Evolutionary conservation across 257 asterid genomes (phyloP).

Genomic region (Fraxinus excelsior): DNA sequence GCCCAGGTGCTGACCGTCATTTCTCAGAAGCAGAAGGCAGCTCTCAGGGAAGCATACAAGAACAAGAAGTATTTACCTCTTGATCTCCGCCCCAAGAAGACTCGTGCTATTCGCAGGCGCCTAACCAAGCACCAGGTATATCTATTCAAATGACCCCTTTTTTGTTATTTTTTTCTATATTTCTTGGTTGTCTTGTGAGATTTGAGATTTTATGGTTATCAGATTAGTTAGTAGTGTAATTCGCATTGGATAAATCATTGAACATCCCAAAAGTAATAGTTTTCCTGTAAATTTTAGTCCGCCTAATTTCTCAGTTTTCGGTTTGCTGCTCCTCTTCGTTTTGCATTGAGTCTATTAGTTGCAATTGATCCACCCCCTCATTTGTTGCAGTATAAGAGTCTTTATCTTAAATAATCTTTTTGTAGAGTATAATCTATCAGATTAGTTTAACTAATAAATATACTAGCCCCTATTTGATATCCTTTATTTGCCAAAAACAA

Average conservation of each 20-base stretch:
- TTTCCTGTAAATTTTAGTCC: neutral
- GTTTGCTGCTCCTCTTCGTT: neutral
- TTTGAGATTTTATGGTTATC: neutral
- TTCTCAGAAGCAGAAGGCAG: conserved; percentile 46
- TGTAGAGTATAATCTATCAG: neutral
- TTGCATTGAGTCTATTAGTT: neutral
- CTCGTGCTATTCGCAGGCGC: conserved; percentile 34
- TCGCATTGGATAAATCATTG: neutral
- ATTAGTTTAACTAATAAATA: neutral
- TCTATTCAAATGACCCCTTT: neutral
- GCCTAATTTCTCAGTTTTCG: neutral
- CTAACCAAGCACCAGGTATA: conserved; percentile 45
- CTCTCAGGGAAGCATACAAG: conserved; percentile 40
- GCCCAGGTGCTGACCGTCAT: conserved; percentile 45
- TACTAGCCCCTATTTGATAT: no score
- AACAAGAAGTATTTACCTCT: conserved; percentile 43
- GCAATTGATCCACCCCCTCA: neutral
- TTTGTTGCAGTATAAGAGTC: neutral
- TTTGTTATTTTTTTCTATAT: neutral
- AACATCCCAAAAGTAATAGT: neutral
- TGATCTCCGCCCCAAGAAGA: conserved; percentile 21
- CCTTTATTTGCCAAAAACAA: no score
- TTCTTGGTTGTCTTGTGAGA: neutral
- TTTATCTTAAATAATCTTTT: neutral
- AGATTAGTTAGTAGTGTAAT: neutral